phyloP scores from a whole-genome alignment of 345 rosid species.

The Crucihimalaya himalaica region DNA sequence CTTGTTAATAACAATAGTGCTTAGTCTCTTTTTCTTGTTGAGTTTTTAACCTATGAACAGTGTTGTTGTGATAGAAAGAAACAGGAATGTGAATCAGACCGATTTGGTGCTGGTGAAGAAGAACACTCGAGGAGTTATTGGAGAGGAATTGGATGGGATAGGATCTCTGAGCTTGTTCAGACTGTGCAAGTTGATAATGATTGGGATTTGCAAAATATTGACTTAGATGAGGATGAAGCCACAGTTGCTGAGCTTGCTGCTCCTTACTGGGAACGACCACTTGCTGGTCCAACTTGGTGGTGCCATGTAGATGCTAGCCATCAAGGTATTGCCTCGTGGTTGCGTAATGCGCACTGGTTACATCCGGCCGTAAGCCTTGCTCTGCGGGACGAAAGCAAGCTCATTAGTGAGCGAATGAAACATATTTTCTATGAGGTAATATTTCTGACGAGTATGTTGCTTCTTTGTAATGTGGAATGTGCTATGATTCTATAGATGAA shows the following conservation, averaged over 20 bases:
- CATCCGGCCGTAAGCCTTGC: constrained; percentile 66
- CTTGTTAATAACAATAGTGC: not conserved
- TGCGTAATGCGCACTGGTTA: constrained; percentile 55
- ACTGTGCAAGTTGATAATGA: constrained; percentile 48
- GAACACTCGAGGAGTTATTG: constrained; percentile 44
- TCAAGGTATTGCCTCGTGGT: constrained; percentile 47
- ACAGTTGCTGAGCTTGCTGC: constrained; percentile 60
- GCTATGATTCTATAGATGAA: not conserved
- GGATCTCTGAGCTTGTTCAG: constrained; percentile 54
- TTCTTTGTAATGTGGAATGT: constrained; percentile 4
- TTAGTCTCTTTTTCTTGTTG: not conserved
- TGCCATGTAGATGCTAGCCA: constrained; percentile 59
- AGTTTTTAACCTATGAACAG: constrained; percentile 20
- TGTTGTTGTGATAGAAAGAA: constrained; percentile 27
- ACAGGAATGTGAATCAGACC: constrained; percentile 9
- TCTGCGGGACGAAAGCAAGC: constrained; percentile 53
- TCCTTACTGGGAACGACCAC: constrained; percentile 59
- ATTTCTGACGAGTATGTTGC: not conserved
- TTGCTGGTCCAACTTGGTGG: constrained; percentile 71
- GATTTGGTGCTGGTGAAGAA: constrained; percentile 29
- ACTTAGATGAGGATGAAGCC: constrained; percentile 39
- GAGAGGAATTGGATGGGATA: constrained; percentile 62
- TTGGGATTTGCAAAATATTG: constrained; percentile 41
- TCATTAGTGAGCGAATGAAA: constrained; percentile 68
- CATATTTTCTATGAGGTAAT: constrained; percentile 67